Evolutionary conservation across 208 protist genomes (phyloP).

Genomic region (Acanthamoeba castellanii): DNA sequence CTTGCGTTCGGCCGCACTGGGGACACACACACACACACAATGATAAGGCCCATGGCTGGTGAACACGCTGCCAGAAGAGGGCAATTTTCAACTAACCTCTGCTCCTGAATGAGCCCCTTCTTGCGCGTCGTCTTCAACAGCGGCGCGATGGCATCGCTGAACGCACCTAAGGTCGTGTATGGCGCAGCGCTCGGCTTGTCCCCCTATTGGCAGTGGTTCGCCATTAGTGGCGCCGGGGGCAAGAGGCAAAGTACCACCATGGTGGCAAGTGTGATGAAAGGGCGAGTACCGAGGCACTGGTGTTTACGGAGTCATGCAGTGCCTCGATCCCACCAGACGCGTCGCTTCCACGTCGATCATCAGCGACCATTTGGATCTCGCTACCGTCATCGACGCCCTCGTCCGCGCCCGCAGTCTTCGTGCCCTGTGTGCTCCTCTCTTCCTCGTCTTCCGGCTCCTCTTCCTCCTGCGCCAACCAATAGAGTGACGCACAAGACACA

Average conservation of each 20-base stretch:
- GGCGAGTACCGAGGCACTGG: background rate
- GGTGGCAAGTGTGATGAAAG: no score
- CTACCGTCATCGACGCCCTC: background rate
- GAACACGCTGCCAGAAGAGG: background rate
- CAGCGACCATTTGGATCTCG: background rate
- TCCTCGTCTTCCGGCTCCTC: background rate
- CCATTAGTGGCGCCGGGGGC: no score
- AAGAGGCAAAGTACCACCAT: no score
- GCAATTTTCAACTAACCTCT: background rate
- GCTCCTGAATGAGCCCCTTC: background rate
- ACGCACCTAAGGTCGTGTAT: background rate
- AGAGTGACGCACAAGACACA: no score
- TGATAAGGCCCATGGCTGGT: background rate
- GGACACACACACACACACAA: background rate
- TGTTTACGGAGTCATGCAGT: background rate
- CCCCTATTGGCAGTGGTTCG: background rate
- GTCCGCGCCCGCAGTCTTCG: background rate
- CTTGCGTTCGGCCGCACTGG: constrained; percentile 8
- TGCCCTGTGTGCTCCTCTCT: background rate
- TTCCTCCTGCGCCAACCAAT: background rate
- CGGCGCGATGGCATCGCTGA: constrained; percentile 31
- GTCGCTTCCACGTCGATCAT: background rate
- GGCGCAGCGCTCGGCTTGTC: background rate
- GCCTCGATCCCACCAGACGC: background rate
- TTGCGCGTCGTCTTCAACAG: constrained; percentile 10